Percentiles rank a stretch among this genome's conserved stretches.
Conservation (phyloP, 139 green algal species). For the Pycnococcus provasolii region DNA sequence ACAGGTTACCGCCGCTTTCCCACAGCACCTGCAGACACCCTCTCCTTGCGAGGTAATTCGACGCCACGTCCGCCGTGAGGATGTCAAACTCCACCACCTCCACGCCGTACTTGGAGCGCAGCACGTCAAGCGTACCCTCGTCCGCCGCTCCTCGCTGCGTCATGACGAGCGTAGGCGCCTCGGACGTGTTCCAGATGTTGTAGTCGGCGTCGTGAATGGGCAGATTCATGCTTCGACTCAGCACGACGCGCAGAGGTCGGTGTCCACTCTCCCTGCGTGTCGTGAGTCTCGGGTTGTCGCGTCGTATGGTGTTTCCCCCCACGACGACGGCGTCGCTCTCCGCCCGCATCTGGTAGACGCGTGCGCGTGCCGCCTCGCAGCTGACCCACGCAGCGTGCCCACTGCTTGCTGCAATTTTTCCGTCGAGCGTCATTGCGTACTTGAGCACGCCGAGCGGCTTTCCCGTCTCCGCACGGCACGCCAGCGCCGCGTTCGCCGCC, state of each 20-base stretch:
- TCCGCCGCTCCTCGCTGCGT: constrained; percentile 74
- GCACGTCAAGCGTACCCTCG: not conserved
- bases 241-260: constrained; percentile 75
- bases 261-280: constrained; percentile 76
- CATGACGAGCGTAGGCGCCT: constrained; percentile 90
- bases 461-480: constrained; percentile 65
- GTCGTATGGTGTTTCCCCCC: constrained; percentile 79
- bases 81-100: constrained; percentile 98
- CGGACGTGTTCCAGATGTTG: constrained; percentile 74
- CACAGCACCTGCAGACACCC: constrained; percentile 89
- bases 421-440: constrained; percentile 98
- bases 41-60: constrained; percentile 73
- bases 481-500: constrained; percentile 64
- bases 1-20: constrained; percentile 92
- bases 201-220: constrained; percentile 31
- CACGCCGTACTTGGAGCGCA: constrained; percentile 43
- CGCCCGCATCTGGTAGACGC: constrained; percentile 70
- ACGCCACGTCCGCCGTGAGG: constrained; percentile 51
- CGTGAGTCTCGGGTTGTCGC: constrained; percentile 90
- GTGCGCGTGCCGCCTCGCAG: constrained; percentile 41
- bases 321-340: constrained; percentile 81
- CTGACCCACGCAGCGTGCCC: constrained; percentile 90
- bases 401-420: constrained; percentile 82
- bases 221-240: constrained; percentile 82
- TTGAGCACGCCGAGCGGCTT: constrained; percentile 74